These are phyloP conservation scores for Exophiala calicioides DNA, from an alignment of 2,329 filamentous ascomycete genomes.

Conservation along the genomic window DNA sequence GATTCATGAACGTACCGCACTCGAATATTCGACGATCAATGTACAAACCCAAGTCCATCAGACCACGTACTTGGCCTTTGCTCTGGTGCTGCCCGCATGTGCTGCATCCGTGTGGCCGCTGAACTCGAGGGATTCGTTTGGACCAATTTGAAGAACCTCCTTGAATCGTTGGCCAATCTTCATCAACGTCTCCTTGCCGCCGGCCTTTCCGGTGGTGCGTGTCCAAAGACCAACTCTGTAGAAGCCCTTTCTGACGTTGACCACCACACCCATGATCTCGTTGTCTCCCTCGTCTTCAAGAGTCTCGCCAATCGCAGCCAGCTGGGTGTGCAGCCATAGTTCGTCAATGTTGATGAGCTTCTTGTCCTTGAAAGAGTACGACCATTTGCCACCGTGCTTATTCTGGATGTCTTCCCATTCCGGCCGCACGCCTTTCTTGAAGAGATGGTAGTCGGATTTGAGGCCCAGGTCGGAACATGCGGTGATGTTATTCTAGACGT, in stretches of 20 bases:
- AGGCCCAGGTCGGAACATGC: constrained; percentile 91
- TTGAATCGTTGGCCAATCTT: constrained; percentile 90
- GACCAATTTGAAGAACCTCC: constrained; percentile 78
- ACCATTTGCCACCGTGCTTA: constrained; percentile 99
- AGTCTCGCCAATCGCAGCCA: constrained; percentile 94
- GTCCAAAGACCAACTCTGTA: constrained; percentile 98
- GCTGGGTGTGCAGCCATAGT: constrained; percentile 95
- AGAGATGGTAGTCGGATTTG: constrained; percentile 99
- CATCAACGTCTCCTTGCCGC: constrained; percentile 81
- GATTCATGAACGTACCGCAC: constrained; percentile 9
- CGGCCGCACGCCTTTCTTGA: constrained; percentile 94
- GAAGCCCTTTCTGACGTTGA: constrained; percentile 98
- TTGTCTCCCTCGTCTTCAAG: constrained; percentile 90
- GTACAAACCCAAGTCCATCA: constrained; percentile 49
- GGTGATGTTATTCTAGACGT: constrained; percentile 89
- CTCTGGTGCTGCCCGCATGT: constrained; percentile 87
- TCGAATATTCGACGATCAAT: constrained; percentile 1
- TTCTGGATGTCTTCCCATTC: constrained; percentile 99
- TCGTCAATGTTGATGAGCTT: constrained; percentile 87
- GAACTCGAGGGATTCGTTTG: constrained; percentile 82
- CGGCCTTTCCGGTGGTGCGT: constrained; percentile 84
- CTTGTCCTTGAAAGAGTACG: constrained; percentile 97
- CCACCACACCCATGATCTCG: constrained; percentile 95
- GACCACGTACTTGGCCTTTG: constrained; percentile 89
- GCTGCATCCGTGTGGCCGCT: constrained; percentile 95